A percentile compares a stretch with the other conserved stretches of the same genome.
Conservation (phyloP, 2,329 filamentous ascomycete species). For the Oidium heveae region DNA sequence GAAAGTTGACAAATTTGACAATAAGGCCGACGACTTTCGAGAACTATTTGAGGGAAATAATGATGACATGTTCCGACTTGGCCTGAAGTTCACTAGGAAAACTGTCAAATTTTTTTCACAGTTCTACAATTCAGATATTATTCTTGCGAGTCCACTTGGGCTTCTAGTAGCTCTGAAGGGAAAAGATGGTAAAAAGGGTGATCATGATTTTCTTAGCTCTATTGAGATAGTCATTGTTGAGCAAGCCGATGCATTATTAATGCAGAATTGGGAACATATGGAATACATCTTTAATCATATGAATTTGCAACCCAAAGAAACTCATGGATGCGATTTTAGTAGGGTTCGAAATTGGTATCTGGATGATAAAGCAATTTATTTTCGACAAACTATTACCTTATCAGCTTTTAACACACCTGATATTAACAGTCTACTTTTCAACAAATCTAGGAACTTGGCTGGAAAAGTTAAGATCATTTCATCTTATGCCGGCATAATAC, state of each 20-base stretch:
- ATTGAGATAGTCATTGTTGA: slow-evolving; percentile 80
- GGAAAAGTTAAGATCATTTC: slow-evolving; percentile 54
- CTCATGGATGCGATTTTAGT: slow-evolving; percentile 82
- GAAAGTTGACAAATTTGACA: slow-evolving; percentile 39
- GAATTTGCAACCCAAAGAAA: slow-evolving; percentile 69
- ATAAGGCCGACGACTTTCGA: slow-evolving; percentile 65
- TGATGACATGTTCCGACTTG: slow-evolving; percentile 88
- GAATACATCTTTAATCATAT: slow-evolving; percentile 79
- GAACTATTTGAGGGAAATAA: slow-evolving; percentile 86
- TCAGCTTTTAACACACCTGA: slow-evolving; percentile 73
- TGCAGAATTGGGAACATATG: slow-evolving; percentile 97
- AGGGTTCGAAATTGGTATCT: slow-evolving; percentile 80
- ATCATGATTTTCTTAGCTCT: slow-evolving; percentile 80
- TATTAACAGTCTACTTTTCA: slow-evolving; percentile 53
- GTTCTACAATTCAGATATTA: slow-evolving; percentile 92
- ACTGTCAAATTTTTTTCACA: slow-evolving; percentile 84
- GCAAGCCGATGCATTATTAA: slow-evolving; percentile 75
- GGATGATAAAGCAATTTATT: slow-evolving; percentile 55
- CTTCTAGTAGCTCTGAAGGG: slow-evolving; percentile 76
- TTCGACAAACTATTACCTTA: slow-evolving; percentile 67
- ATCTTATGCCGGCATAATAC: slow-evolving; percentile 42
- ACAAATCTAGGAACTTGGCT: slow-evolving; percentile 53
- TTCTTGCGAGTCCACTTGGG: slow-evolving; percentile 73
- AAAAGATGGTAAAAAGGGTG: slow-evolving; percentile 36
- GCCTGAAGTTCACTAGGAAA: slow-evolving; percentile 92